Percentiles rank a stretch among this genome's conserved stretches.
Conservation (phyloP, 495 filamentous ascomycete genomes). For the Aspergillus ostianus region DNA sequence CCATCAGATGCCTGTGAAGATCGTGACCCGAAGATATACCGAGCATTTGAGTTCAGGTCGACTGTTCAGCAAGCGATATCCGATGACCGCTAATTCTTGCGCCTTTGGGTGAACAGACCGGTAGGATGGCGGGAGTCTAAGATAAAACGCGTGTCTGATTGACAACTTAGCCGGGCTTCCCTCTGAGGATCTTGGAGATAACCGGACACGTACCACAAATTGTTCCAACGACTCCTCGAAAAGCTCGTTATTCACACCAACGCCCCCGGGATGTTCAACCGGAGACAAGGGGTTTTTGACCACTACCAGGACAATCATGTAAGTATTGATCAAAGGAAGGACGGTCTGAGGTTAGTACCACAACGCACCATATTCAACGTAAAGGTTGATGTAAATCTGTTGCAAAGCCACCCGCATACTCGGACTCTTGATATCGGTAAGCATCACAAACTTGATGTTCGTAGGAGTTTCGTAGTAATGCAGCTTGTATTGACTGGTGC, state of each 20-base stretch:
- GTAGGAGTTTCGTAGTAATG: constrained; percentile 99
- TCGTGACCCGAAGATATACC: background rate
- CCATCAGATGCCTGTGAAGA: background rate
- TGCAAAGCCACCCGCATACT: constrained; percentile 92
- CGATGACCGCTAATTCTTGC: background rate
- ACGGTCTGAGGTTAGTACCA: background rate
- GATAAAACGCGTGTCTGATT: constrained; percentile 39
- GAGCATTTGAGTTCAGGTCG: background rate
- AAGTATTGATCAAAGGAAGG: background rate
- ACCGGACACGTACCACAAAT: constrained; percentile 59
- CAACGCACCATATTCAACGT: constrained; percentile 83
- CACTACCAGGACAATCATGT: constrained; percentile 49
- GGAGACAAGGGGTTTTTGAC: constrained; percentile 94
- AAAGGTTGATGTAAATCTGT: constrained; percentile 97
- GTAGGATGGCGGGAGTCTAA: constrained; percentile 8
- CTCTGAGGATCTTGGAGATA: constrained; percentile 11
- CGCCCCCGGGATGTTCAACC: constrained; percentile 81
- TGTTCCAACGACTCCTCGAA: constrained; percentile 91
- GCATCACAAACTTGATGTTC: constrained; percentile 92
- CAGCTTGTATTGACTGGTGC: constrained; percentile 92
- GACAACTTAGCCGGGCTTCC: constrained; percentile 23
- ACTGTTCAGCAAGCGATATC: background rate
- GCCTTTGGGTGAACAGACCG: too few species aligned
- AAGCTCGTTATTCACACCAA: constrained; percentile 89
- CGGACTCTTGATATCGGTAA: constrained; percentile 84